A percentile compares a stretch with the other conserved stretches of the same genome.
phyloP scores from a whole-genome alignment of 345 rosid genomes.

The Trapa incisa region DNA sequence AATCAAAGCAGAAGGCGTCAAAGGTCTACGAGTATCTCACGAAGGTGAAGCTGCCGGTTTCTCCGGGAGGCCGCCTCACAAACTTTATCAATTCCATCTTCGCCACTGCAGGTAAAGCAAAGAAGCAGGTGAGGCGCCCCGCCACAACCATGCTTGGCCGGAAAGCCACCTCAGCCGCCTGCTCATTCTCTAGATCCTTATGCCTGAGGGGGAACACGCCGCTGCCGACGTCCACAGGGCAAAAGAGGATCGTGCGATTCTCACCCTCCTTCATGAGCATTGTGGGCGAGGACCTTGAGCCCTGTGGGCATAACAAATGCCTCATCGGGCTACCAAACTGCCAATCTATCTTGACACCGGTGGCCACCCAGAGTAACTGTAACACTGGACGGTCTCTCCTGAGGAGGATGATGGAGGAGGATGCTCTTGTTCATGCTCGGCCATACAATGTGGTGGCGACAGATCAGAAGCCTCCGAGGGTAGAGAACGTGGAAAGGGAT shows the following conservation, averaged over 20 bases:
- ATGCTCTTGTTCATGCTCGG: too few relatives aligned
- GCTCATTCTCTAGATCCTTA: conserved; percentile 71
- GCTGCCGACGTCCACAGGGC: conserved; percentile 40
- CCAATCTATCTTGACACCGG: too few relatives aligned
- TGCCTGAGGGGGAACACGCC: conserved; percentile 54
- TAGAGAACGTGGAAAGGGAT: conserved; percentile 31
- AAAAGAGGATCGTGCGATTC: conserved; percentile 56
- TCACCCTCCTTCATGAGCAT: conserved; percentile 38
- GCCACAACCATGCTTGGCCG: conserved; percentile 22
- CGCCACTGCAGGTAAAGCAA: conserved; percentile 18
- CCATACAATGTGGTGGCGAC: conserved; percentile 6
- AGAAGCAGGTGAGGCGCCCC: conserved; percentile 33
- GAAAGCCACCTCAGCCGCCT: conserved; percentile 47
- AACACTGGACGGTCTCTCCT: conserved; percentile 19
- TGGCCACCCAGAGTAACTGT: conserved; percentile 9
- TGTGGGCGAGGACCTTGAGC: conserved; percentile 14
- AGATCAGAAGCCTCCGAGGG: conserved; percentile 23
- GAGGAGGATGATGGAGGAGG: conserved; percentile 6
- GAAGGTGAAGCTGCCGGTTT: conserved; percentile 64
- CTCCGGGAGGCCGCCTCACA: conserved; percentile 59
- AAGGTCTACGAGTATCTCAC: conserved; percentile 46
- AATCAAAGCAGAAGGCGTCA: conserved; percentile 41
- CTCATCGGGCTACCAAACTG: too few relatives aligned
- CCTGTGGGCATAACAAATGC: too few relatives aligned
- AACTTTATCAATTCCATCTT: conserved; percentile 69